phyloP scores from a whole-genome alignment of 75 land plant genomes.

The Picea glauca region DNA sequence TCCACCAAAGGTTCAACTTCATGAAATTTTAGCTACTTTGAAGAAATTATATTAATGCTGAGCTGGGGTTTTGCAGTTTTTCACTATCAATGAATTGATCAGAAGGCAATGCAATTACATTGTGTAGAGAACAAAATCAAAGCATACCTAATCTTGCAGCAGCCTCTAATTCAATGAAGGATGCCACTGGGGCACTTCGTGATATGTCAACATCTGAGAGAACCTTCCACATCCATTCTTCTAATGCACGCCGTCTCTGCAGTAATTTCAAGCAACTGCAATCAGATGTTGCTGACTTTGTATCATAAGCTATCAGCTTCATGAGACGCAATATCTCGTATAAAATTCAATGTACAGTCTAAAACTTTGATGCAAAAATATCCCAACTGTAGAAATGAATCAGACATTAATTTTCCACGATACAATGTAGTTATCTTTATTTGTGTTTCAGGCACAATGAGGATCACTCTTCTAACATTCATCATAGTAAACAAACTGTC shows the following conservation, averaged over 20 bases:
- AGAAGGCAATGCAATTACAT: not conserved
- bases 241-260: slow-evolving; percentile 85
- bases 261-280: slow-evolving; percentile 13
- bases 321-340: not conserved
- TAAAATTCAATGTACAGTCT: not conserved
- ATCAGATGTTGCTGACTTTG: not conserved
- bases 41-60: not conserved
- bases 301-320: not conserved
- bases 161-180: slow-evolving; percentile 92
- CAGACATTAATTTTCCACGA: not conserved
- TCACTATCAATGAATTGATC: not conserved
- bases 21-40: not conserved
- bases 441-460: no score
- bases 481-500: not conserved
- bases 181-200: slow-evolving; percentile 78
- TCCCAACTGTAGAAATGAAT: not conserved
- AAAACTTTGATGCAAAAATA: not conserved
- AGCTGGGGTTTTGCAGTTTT: not conserved
- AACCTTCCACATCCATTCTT: slow-evolving; percentile 89
- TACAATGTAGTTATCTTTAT: not conserved
- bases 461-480: not conserved
- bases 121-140: slow-evolving; percentile 11
- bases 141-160: slow-evolving; percentile 86
- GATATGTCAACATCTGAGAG: slow-evolving; percentile 87
- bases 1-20: not conserved